Percentiles rank a stretch among this genome's conserved stretches.
Conservation (phyloP, 768 basidiomycete species). For the Paxillus involutus region DNA sequence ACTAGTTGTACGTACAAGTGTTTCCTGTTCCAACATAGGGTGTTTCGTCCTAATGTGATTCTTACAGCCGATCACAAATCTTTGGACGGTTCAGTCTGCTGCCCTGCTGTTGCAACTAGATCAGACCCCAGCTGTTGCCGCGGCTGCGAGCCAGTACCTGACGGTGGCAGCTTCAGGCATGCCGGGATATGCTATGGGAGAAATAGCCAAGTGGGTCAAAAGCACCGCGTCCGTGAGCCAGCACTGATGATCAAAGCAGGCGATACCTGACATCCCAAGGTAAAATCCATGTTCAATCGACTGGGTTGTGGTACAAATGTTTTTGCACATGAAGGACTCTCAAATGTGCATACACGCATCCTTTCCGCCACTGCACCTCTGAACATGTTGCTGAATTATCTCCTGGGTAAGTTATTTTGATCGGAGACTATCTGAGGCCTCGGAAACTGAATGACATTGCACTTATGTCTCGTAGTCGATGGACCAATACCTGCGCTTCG, state of each 20-base stretch:
- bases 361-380: conserved; percentile 24
- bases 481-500: conserved; percentile 26
- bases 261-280: conserved; percentile 10
- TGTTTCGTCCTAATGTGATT: background rate
- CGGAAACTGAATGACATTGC: background rate
- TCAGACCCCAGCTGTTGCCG: conserved; percentile 40
- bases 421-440: background rate
- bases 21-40: background rate
- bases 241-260: conserved; percentile 11
- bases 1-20: conserved; percentile 16
- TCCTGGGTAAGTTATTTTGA: conserved; percentile 18
- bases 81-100: conserved; percentile 29
- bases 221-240: background rate
- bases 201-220: conserved; percentile 35
- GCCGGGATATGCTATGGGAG: conserved; percentile 45
- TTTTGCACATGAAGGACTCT: conserved; percentile 16
- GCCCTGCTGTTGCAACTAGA: conserved; percentile 36
- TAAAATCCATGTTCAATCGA: background rate
- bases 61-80: conserved; percentile 20
- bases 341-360: conserved; percentile 18
- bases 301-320: background rate
- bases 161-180: conserved; percentile 39
- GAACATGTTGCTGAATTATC: conserved; percentile 23
- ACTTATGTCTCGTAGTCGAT: conserved; percentile 11
- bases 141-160: conserved; percentile 40